phyloP scores from a whole-genome alignment of 2,329 filamentous ascomycete genomes.

The Pseudonectria foliicola region DNA sequence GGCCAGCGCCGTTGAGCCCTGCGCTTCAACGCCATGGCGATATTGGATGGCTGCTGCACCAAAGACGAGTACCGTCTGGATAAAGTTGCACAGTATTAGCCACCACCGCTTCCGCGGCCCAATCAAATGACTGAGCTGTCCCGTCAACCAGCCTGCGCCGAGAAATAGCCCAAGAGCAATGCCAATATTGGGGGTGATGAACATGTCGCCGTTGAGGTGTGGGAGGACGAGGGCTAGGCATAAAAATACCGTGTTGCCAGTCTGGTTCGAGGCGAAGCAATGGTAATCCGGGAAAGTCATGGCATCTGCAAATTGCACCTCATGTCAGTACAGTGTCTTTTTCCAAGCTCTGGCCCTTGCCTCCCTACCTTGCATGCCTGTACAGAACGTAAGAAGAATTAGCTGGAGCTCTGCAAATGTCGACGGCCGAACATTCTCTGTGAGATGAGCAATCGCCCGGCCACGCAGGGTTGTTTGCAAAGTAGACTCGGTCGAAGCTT shows the following conservation, averaged over 20 bases:
- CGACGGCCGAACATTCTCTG: constrained; percentile 29
- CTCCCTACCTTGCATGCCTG: constrained; percentile 41
- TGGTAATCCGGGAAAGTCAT: constrained; percentile 54
- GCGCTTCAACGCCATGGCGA: constrained; percentile 26
- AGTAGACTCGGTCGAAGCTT: too few species aligned
- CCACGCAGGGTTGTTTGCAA: background rate
- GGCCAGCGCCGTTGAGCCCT: constrained; percentile 32
- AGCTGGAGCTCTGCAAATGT: constrained; percentile 39
- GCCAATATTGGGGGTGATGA: constrained; percentile 47
- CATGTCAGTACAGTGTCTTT: background rate
- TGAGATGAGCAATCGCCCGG: constrained; percentile 11
- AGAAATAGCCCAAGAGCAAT: constrained; percentile 50
- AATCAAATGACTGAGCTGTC: constrained; percentile 48
- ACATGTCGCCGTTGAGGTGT: constrained; percentile 38
- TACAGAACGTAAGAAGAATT: constrained; percentile 41
- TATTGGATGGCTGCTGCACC: constrained; percentile 43
- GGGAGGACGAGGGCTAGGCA: constrained; percentile 44
- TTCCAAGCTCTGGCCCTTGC: too few species aligned
- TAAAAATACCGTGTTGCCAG: constrained; percentile 57
- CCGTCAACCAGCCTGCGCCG: constrained; percentile 45
- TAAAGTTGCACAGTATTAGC: constrained; percentile 45
- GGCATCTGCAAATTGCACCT: constrained; percentile 39
- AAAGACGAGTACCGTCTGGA: constrained; percentile 50
- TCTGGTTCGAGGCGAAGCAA: constrained; percentile 59
- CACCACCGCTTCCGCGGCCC: constrained; percentile 45